Evolutionary conservation across 2,329 filamentous ascomycete genomes (phyloP).

Genomic region (Dothidotthia symphoricarpi): DNA sequence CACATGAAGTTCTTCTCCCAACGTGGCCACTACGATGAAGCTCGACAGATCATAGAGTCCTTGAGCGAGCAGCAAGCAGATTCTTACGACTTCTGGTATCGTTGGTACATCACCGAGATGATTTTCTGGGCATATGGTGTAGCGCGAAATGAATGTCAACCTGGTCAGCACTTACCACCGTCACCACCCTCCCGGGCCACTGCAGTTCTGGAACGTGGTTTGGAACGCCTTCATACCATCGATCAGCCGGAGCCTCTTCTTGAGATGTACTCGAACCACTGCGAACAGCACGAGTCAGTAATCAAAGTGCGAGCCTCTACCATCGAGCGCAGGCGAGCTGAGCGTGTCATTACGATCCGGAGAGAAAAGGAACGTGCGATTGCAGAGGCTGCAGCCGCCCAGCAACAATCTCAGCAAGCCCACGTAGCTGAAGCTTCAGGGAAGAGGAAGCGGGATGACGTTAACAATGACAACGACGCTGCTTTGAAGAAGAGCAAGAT

Average conservation of each 20-base stretch:
- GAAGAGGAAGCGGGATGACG: constrained; percentile 71
- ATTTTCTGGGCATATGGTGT: constrained; percentile 62
- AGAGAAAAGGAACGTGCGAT: constrained; percentile 60
- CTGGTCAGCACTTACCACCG: constrained; percentile 52
- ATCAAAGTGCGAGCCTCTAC: constrained; percentile 71
- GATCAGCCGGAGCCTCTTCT: constrained; percentile 77
- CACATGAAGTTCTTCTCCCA: constrained; percentile 90
- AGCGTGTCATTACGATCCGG: constrained; percentile 51
- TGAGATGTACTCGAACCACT: constrained; percentile 73
- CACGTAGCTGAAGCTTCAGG: constrained; percentile 47
- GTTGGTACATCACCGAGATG: constrained; percentile 92
- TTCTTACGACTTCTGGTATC: constrained; percentile 90
- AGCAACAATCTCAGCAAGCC: constrained; percentile 17
- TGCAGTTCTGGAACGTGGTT: constrained; percentile 70
- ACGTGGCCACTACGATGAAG: constrained; percentile 72
- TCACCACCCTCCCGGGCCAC: constrained; percentile 71
- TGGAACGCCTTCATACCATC: constrained; percentile 58
- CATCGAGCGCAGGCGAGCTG: constrained; percentile 68
- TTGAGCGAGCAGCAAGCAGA: constrained; percentile 68
- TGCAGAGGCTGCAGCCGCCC: constrained; percentile 51
- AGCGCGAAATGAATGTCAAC: constrained; percentile 51
- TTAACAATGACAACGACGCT: constrained; percentile 51
- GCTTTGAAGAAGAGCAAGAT: constrained; percentile 66
- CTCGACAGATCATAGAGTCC: constrained; percentile 73
- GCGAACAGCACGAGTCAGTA: constrained; percentile 84